Evolutionary conservation across 768 basidiomycete species (phyloP), one percentile per base, ranked within the genome.

Genomic region (Russula dissimulans): DNA sequence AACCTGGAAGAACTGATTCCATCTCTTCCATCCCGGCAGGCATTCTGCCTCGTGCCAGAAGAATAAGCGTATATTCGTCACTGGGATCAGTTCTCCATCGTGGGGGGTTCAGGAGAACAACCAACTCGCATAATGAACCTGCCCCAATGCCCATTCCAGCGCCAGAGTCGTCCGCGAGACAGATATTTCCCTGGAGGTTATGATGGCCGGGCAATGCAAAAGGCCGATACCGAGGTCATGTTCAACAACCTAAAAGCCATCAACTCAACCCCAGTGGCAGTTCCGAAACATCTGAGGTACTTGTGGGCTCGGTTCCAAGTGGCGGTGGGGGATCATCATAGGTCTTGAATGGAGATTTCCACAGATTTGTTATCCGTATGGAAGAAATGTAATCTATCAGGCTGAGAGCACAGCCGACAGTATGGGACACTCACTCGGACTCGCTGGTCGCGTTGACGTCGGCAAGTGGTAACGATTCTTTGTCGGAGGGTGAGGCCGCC

Each of bases 1-100:
- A 3, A 52, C 36, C 6, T 42, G 49, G 38, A 57, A 61, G 44
- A 61, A 61, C 60, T 49, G 57, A 18, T 34, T 31, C 60, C 55
- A 61, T 1, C 5, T 56, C 12, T 32, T n/a, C n/a, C n/a, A n/a
- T n/a, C n/a, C n/a, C 9, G 5, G 36, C 1, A 18, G n/a, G n/a
- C 22, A 1, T 42, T 2, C 2, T 5, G 44, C 0, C 51, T 61
- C 60, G 36, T 57, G 52, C 11, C 46, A 43, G 29, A 55, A 55
- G 9, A 61, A 29, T 38, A 48, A 61, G 43, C 57, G 47, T 31
- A 61, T 43, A 10, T 55, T 61, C 52, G 34, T 6, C 11, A 12
- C 12, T 1, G 11, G 14, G 11, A 38, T 52, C 34, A 44, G 49
- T 56, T 31, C 17, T 11, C 14, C 3, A 1, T 9, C n/a, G n/a